Evolutionary conservation across 805 yeast species (phyloP).

Genomic region (Candida khao-thaluensis): DNA sequence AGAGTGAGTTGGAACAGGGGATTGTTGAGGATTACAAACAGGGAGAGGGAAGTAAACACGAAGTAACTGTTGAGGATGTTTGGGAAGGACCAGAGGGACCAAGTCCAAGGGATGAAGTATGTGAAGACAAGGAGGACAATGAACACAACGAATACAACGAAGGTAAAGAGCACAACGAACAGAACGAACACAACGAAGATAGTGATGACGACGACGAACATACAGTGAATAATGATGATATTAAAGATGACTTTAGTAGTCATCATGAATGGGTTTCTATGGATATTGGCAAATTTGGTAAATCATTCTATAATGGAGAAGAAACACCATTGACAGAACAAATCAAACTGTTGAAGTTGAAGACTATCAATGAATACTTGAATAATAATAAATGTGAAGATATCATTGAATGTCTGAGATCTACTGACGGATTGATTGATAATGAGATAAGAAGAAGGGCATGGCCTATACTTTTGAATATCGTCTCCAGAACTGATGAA

Average conservation of each 20-base stretch:
- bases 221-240: no score
- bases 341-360: constrained; percentile 34
- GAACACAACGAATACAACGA: no score
- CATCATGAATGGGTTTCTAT: constrained; percentile 51
- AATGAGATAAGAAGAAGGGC: constrained; percentile 39
- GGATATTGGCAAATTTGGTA: constrained; percentile 46
- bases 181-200: no score
- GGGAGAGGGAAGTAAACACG: no score
- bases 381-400: constrained; percentile 24
- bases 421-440: constrained; percentile 49
- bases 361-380: constrained; percentile 39
- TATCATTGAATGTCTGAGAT: constrained; percentile 35
- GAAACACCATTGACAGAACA: constrained; percentile 43
- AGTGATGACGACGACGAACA: background rate
- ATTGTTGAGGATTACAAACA: constrained; percentile 1
- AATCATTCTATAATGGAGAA: constrained; percentile 42
- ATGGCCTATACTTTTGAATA: constrained; percentile 53
- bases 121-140: no score
- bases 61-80: no score
- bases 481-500: constrained; percentile 10
- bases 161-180: no score
- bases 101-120: no score
- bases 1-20: background rate
- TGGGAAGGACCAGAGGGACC: no score
- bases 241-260: background rate